A percentile compares a stretch with the other conserved stretches of the same genome.
These are phyloP conservation scores for Oehlia diaphana DNA, from an alignment of 192 early-diverging fungal genomes.

Conservation along the genomic window DNA sequence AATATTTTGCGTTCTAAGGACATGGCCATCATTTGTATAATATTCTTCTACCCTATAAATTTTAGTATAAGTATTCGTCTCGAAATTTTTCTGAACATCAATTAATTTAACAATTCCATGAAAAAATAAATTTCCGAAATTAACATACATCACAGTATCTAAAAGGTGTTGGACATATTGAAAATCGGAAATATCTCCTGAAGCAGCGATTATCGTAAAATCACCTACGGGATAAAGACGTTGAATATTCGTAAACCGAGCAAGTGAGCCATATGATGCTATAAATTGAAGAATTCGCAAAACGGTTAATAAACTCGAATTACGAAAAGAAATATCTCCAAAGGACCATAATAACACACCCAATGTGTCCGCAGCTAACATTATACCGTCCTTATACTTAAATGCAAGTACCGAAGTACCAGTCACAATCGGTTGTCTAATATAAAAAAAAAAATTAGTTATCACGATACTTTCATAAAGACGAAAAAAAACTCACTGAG, in stretches of 20 bases:
- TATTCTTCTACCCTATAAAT: conserved; percentile 77
- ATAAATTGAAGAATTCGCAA: not conserved
- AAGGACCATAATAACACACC: conserved; percentile 41
- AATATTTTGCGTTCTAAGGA: conserved; percentile 80
- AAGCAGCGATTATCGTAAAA: conserved; percentile 84
- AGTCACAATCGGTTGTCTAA: conserved; percentile 81
- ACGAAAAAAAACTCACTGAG: not conserved
- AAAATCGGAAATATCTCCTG: conserved; percentile 93
- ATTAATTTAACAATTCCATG: too few species aligned
- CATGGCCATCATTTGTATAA: conserved; percentile 87
- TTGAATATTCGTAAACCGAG: conserved; percentile 89
- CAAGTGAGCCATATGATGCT: conserved; percentile 93
- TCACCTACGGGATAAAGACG: conserved; percentile 79
- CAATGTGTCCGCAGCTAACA: conserved; percentile 94
- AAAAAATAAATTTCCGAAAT: conserved; percentile 1
- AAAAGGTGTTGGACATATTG: conserved; percentile 89
- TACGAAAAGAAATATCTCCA: too few species aligned
- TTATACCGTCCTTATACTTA: conserved; percentile 96
- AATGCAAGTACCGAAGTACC: conserved; percentile 93
- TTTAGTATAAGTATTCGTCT: conserved; percentile 3
- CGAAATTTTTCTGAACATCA: not conserved
- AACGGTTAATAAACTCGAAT: too few species aligned
- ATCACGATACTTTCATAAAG: not conserved
- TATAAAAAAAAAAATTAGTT: not conserved
- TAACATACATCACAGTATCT: conserved; percentile 66